Evolutionary conservation across 306 rosid species (phyloP).

Genomic region (Citrullus amarus): DNA sequence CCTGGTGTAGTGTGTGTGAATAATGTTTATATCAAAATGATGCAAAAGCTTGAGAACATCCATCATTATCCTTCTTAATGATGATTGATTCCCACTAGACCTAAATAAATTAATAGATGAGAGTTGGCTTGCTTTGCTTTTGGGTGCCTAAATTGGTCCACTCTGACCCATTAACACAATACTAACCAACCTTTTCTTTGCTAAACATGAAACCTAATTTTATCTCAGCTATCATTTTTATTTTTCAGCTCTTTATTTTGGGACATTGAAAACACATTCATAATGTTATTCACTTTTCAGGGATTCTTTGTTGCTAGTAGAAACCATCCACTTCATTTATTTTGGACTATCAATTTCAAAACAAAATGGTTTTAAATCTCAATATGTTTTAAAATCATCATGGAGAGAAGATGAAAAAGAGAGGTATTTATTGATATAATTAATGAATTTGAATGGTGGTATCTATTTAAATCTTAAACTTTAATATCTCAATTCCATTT

Average conservation of each 20-base stretch:
- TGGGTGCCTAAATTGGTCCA: conserved; percentile 7
- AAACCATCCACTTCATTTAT: background rate
- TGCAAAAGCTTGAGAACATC: background rate
- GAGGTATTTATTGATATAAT: no score
- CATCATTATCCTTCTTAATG: conserved; percentile 5
- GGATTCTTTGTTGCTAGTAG: background rate
- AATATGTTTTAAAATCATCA: no score
- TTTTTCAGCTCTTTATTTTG: conserved; percentile 1
- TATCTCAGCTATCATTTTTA: background rate
- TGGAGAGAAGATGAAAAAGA: no score
- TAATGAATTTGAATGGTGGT: no score
- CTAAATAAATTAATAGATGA: conserved; percentile 1
- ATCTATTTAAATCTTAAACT: no score
- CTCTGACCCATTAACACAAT: background rate
- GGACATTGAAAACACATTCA: background rate
- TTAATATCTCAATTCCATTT: no score
- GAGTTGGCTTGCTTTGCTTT: conserved; percentile 6
- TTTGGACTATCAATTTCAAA: background rate
- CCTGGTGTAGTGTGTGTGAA: background rate
- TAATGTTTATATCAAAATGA: background rate
- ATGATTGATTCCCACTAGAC: conserved; percentile 2
- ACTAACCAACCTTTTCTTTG: background rate
- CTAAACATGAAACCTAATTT: background rate
- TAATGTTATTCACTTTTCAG: background rate
- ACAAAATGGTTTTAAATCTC: no score